Base-by-base conservation (phyloP, 306 rosid genomes). In the Coriaria nepalensis region DNA sequence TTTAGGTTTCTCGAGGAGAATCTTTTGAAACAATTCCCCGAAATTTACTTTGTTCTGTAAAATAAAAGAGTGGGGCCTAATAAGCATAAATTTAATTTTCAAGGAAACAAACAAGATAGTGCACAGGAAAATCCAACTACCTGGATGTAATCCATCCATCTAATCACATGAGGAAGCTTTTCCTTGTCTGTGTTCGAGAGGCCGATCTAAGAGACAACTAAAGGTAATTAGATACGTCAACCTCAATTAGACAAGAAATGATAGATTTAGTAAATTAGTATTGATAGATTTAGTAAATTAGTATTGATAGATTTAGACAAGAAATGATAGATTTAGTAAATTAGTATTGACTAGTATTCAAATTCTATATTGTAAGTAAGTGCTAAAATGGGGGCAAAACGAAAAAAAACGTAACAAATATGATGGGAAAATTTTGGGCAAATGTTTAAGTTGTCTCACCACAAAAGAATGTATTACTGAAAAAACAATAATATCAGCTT, bases 61-160 rank as follows among this genome's bases (percentile, higher is more conserved):
- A 65, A 38, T 52, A 41, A 41, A 41, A 41, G 5, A 7, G 8
- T 40, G 44, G 44, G 4, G 8, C n/a, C 44, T 8, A 40, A 10
- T 9, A 40, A 40, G 44, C n/a, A n/a, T 20, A 41, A 41, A 41
- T 7, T 5, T 13, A 41, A 7, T 5, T 0, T 41, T 7, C 12
- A 13, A 41, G 12, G 6, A 9, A 9, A 41, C 11, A 41, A 41
- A 41, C 2, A 2, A 41, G 11, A 41, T 41, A 41, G 45, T 41
- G 1, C 54, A 10, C 34, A 35, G 35, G 35, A 32, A 62, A 8
- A 10, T 40, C 66, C 39, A 53, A 55, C 42, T 75, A 92, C 96
- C 83, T 92, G 96, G 67, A 85, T 77, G 70, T 77, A 78, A 65
- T 78, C 92, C 37, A 66, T 14, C 96, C 98, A 92, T 79, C 98